Evolutionary conservation across 2,329 filamentous ascomycete species (phyloP), one percentile per base, ranked within the genome.

Genomic region (Aspergillus quadrilineatus): DNA sequence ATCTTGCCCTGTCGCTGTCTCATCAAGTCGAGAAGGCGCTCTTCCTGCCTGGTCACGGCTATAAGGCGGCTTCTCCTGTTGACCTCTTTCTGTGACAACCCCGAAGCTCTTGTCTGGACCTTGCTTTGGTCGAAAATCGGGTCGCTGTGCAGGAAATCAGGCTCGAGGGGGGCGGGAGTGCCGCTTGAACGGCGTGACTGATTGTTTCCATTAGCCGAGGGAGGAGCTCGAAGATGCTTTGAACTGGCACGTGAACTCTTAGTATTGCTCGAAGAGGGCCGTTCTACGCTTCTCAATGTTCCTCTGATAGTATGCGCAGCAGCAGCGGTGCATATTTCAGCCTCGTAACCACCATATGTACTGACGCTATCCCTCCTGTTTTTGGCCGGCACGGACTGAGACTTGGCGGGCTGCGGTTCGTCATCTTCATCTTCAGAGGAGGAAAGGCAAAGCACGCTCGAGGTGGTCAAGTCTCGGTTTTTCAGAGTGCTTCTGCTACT

Each of bases 21-120:
- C 68, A 83, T 77, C 1, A 79, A 77, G 62, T 80, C 79, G 3
- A 83, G 67, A 1, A 82, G 70, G 41, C 76, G 72, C 58, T 82
- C 78, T 66, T 83, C 80, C 64, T 82, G 80, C 53, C 78, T 71
- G 0, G 80, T 83, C 28, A 83, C 80, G 12, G 79, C 76, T 69
- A 83, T 81, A 17, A 81, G 67, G 42, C 76, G 74, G 57, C 77
- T 79, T 58, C 77, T 71, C 50, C 75, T 67, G 57, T 75, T 71
- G 14, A 63, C 61, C 54, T 72, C 65, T 45, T 66, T 67, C 30
- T 63, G 65, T 2, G 69, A 57, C 17, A 55, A 26, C 8, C 52
- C 49, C 6, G 65, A 8, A 55, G n/a, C 49, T 32, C 57, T 42
- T 56, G 60, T 32, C 55, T 51, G 32, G 34, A 39, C 34, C 32